Conservation (phyloP, 306 rosid genomes). For the Astragalus glycyphyllos region DNA sequence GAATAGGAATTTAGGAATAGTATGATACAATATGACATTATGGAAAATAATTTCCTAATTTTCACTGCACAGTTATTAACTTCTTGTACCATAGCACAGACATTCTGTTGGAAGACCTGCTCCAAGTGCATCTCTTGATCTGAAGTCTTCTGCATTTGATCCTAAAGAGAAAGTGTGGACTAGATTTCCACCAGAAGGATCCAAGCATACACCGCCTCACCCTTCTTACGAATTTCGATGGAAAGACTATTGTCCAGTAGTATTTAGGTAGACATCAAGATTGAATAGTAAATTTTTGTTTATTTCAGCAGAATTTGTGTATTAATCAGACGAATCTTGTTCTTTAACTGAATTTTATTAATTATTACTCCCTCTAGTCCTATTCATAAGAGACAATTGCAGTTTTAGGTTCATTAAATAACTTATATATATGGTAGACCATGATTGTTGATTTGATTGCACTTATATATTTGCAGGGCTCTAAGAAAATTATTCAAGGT, state of each 20-base stretch:
- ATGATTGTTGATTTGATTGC: constrained; percentile 41
- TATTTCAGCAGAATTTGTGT: not conserved
- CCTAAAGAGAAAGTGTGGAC: constrained; percentile 97
- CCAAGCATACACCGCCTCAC: constrained; percentile 96
- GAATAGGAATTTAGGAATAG: not conserved
- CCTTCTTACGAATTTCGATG: constrained; percentile 84
- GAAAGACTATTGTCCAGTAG: constrained; percentile 98
- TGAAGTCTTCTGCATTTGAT: constrained; percentile 89
- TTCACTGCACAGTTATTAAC: constrained; percentile 49
- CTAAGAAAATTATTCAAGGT: constrained; percentile 93
- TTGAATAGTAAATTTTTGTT: constrained; percentile 23
- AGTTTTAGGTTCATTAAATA: too few relatives aligned
- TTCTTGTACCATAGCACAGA: constrained; percentile 77
- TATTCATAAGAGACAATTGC: too few relatives aligned
- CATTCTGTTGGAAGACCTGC: constrained; percentile 99
- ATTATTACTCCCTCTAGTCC: not conserved
- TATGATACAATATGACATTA: constrained; percentile 16
- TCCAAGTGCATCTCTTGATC: constrained; percentile 84
- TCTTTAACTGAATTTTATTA: constrained; percentile 22
- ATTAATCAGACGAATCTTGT: constrained; percentile 16
- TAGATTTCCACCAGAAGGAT: constrained; percentile 92
- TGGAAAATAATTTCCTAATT: constrained; percentile 26
- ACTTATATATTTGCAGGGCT: constrained; percentile 65
- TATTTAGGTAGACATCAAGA: constrained; percentile 71
- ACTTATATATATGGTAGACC: not conserved